Evolutionary conservation across 345 rosid species (phyloP).

Genomic region (Tarenaya hassleriana): DNA sequence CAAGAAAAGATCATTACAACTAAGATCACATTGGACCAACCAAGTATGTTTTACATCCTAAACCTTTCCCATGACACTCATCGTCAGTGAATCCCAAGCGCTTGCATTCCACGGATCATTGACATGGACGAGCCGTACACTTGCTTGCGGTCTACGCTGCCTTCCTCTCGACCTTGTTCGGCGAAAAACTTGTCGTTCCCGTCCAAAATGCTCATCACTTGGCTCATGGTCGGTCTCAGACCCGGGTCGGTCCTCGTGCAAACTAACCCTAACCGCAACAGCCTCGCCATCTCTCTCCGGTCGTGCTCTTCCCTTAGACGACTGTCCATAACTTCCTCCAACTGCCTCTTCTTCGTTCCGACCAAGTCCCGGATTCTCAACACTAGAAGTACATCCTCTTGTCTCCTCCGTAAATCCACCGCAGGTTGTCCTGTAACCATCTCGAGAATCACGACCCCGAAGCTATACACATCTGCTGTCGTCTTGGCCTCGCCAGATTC

Average conservation of each 20-base stretch:
- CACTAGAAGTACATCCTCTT: conserved; percentile 63
- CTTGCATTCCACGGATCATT: conserved; percentile 67
- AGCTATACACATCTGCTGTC: conserved; percentile 80
- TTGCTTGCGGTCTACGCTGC: conserved; percentile 53
- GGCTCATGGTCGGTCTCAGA: conserved; percentile 72
- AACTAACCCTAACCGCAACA: conserved; percentile 57
- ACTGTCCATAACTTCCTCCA: conserved; percentile 53
- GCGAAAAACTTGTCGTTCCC: conserved; percentile 52
- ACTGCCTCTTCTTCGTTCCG: conserved; percentile 29
- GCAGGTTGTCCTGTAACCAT: conserved; percentile 83
- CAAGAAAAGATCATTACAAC: too few relatives aligned
- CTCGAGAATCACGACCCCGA: conserved; percentile 83
- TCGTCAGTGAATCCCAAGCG: conserved; percentile 84
- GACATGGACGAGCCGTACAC: conserved; percentile 54
- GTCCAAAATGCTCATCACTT: conserved; percentile 78
- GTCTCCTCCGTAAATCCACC: conserved; percentile 58
- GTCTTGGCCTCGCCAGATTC: conserved; percentile 84
- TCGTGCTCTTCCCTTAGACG: conserved; percentile 45
- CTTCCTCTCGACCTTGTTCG: conserved; percentile 40
- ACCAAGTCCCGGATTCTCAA: conserved; percentile 45
- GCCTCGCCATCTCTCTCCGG: conserved; percentile 42
- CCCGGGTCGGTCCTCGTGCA: conserved; percentile 74
- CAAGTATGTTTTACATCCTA: too few relatives aligned
- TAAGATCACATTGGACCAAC: too few relatives aligned
- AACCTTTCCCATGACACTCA: too few relatives aligned